Percentiles rank a stretch among this genome's conserved stretches.
Evolutionary conservation across 2,329 filamentous ascomycete genomes (phyloP).

Genomic region (Botrytis porri): DNA sequence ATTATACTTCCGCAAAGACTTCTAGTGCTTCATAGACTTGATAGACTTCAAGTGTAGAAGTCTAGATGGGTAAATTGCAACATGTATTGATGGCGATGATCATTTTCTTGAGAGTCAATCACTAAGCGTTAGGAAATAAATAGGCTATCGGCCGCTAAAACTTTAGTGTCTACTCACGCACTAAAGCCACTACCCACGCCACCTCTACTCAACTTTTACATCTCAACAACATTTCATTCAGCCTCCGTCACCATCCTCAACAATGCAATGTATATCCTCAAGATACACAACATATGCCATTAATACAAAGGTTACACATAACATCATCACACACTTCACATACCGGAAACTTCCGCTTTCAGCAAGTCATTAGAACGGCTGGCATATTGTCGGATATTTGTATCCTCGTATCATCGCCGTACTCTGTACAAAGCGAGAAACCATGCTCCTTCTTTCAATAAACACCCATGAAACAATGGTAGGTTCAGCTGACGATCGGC

Average conservation of each 20-base stretch:
- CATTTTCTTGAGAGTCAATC: not conserved
- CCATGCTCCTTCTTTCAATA: not conserved
- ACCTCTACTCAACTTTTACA: not conserved
- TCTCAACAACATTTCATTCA: not conserved
- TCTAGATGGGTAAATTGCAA: not conserved
- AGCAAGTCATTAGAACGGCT: not conserved
- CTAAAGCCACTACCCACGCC: not conserved
- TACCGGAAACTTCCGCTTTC: not conserved
- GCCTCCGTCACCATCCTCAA: not conserved
- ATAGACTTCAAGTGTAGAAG: not conserved
- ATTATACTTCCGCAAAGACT: not conserved
- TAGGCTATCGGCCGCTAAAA: not conserved
- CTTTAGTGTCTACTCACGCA: not conserved
- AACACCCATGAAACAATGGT: not conserved
- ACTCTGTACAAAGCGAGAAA: not conserved
- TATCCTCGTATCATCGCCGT: not conserved
- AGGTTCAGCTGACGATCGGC: not conserved
- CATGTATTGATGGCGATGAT: not conserved
- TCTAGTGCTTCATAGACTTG: not conserved
- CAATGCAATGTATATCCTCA: not conserved
- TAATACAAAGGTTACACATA: not conserved
- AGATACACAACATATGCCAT: not conserved
- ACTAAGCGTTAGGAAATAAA: not conserved
- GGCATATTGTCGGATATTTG: not conserved
- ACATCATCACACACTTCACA: not conserved